Percentiles rank a stretch among this genome's conserved stretches.
These are phyloP conservation scores for Calocybe gangraenosa DNA, from an alignment of 768 basidiomycete species.

Conservation along the genomic window DNA sequence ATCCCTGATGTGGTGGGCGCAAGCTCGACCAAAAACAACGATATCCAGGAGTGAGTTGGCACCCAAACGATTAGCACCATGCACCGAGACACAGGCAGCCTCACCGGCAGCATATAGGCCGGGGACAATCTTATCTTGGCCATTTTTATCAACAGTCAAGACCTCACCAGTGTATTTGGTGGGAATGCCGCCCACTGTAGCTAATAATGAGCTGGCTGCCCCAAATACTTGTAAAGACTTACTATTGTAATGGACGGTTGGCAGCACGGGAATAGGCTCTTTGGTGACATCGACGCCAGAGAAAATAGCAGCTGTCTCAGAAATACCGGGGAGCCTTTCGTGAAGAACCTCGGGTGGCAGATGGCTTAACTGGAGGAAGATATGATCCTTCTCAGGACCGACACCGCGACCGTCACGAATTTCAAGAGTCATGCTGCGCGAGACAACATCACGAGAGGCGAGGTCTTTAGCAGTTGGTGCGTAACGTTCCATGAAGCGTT, in stretches of 20 bases:
- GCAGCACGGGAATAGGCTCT: conserved; percentile 97
- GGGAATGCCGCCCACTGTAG: conserved; percentile 96
- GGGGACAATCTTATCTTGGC: conserved; percentile 91
- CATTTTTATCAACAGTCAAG: conserved; percentile 80
- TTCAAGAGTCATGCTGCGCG: conserved; percentile 98
- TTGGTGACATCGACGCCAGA: conserved; percentile 99
- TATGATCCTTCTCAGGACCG: conserved; percentile 96
- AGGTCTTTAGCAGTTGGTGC: conserved; percentile 99
- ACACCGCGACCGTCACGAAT: conserved; percentile 99
- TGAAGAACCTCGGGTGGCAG: conserved; percentile 93
- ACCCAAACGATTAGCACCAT: conserved; percentile 98
- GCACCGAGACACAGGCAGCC: conserved; percentile 97
- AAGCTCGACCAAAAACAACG: conserved; percentile 99
- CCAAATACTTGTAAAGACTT: conserved; percentile 27
- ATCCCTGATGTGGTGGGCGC: conserved; percentile 94
- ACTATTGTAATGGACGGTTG: conserved; percentile 99
- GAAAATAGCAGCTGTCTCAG: conserved; percentile 99
- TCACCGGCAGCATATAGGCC: conserved; percentile 99
- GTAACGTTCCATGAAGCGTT: conserved; percentile 99
- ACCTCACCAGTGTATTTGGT: conserved; percentile 98
- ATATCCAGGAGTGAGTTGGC: conserved; percentile 99
- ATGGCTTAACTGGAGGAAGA: conserved; percentile 96
- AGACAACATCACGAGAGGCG: conserved; percentile 98
- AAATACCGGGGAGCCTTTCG: conserved; percentile 97
- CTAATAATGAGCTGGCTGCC: not conserved